Base-by-base conservation (phyloP, 2,329 filamentous ascomycete species). In the Chaetomiaceae sp. region DNA sequence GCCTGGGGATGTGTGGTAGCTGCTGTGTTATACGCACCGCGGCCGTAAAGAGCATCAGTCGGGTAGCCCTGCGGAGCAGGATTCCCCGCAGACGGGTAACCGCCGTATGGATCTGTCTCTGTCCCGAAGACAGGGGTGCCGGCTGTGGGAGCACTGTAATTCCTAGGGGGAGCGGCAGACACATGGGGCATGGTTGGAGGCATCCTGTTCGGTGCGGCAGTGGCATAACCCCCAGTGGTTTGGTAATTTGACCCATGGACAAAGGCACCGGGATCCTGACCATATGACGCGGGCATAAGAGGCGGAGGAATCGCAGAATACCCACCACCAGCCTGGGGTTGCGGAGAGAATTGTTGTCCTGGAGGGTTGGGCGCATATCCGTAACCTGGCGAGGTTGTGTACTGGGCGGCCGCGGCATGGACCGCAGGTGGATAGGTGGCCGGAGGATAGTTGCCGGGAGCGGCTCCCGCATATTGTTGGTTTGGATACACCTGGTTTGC, bases 21-120 rank as follows among this genome's bases (percentile, higher is more conserved):
- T 53, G 64, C 63, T 62, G 65, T 68, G 62, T 60, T 65, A 71
- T 78, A 84, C 77, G 76, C 76, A 80, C 81, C 79, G 75, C 80
- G 80, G 71, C 78, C 78, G 61, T 78, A 80, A 59, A 76, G 75
- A 41, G 78, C 71, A 66, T 82, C 79, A 65, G 71, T 66, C 55
- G 77, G 72, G 63, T 77, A 77, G 60, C 70, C 64, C 48, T 72
- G 66, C 61, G 67, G 30, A 33, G 45, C 42, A 21, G 57, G 43
- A 29, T 40, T 58, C 33, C 55, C 56, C 3, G 57, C 47, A 6
- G 56, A 45, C 21, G 53, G 41, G 42, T 58, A 58, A n/a, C n/a
- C n/a, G 41, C 51, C 51, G 53, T 60, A 74, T 64, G 63, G 58
- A 61, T 61, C 67, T 27, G 57, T 27, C 18, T 58, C 61, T 43